Evolutionary conservation across 192 early-diverging fungal genomes (phyloP).

Genomic region (Entomortierella lignicola): DNA sequence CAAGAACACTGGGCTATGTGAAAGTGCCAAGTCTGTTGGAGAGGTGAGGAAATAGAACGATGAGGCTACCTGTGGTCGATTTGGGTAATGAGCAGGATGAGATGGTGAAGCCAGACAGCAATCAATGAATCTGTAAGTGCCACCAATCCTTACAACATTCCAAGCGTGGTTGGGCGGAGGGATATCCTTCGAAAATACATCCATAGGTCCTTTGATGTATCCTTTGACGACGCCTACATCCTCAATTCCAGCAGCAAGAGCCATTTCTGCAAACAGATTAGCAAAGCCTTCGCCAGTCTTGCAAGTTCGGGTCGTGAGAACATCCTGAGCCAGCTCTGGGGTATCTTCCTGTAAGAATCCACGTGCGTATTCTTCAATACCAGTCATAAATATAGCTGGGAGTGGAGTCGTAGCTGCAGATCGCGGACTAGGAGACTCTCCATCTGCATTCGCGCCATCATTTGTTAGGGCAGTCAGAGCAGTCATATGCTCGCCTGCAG

Average conservation of each 20-base stretch:
- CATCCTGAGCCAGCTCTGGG: slow-evolving; percentile 56
- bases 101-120: slow-evolving; percentile 63
- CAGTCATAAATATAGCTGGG: slow-evolving; percentile 21
- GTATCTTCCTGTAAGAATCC: slow-evolving; percentile 48
- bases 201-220: slow-evolving; percentile 56
- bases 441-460: not conserved
- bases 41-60: slow-evolving; percentile 53
- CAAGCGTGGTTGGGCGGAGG: slow-evolving; percentile 46
- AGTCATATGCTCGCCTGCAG: slow-evolving; percentile 25
- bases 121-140: slow-evolving; percentile 66
- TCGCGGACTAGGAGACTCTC: slow-evolving; percentile 2
- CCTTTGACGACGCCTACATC: slow-evolving; percentile 60
- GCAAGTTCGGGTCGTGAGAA: slow-evolving; percentile 50
- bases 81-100: slow-evolving; percentile 55
- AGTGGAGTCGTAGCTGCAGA: slow-evolving; percentile 5
- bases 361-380: slow-evolving; percentile 33
- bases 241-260: slow-evolving; percentile 61
- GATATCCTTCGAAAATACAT: slow-evolving; percentile 43
- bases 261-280: slow-evolving; percentile 65
- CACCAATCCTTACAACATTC: slow-evolving; percentile 59
- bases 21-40: slow-evolving; percentile 41
- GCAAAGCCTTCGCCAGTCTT: slow-evolving; percentile 63
- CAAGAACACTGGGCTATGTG: slow-evolving; percentile 49
- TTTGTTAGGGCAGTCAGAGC: not conserved
- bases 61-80: slow-evolving; percentile 20